These are phyloP conservation scores for Wilcoxina mikolae DNA, from an alignment of 495 filamentous ascomycete species.

Conservation along the genomic window DNA sequence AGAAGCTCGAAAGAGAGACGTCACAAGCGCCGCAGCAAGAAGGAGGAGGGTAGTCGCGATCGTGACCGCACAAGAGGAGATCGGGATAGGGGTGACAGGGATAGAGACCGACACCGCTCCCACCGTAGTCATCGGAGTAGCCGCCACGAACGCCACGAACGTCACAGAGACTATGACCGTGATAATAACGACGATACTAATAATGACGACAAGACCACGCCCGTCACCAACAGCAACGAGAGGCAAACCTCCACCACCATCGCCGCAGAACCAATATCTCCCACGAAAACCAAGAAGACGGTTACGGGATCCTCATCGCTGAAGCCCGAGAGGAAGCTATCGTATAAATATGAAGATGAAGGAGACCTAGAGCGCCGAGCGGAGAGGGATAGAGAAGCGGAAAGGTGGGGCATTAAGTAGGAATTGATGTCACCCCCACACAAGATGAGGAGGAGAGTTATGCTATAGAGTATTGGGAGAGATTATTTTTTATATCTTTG, in stretches of 20 bases:
- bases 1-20: conserved; percentile 8
- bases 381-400: conserved; percentile 27
- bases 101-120: conserved; percentile 19
- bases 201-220: conserved; percentile 14
- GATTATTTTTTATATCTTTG: no score
- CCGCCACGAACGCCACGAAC: not conserved
- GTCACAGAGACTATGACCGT: conserved; percentile 7
- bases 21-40: conserved; percentile 11
- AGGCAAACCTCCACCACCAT: not conserved
- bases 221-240: not conserved
- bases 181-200: conserved; percentile 18
- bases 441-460: no score
- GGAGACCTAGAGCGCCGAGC: conserved; percentile 26
- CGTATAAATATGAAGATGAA: conserved; percentile 29
- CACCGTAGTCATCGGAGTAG: conserved; percentile 14
- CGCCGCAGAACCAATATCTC: not conserved
- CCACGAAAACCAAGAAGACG: conserved; percentile 1
- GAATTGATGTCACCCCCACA: no score
- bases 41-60: conserved; percentile 1
- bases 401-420: conserved; percentile 23
- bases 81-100: conserved; percentile 17
- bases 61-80: not conserved
- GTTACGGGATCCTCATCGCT: not conserved
- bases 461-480: no score
- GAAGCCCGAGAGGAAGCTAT: conserved; percentile 16